Conservation (phyloP, 2,329 filamentous ascomycete genomes). For the Cercospora zeina region DNA sequence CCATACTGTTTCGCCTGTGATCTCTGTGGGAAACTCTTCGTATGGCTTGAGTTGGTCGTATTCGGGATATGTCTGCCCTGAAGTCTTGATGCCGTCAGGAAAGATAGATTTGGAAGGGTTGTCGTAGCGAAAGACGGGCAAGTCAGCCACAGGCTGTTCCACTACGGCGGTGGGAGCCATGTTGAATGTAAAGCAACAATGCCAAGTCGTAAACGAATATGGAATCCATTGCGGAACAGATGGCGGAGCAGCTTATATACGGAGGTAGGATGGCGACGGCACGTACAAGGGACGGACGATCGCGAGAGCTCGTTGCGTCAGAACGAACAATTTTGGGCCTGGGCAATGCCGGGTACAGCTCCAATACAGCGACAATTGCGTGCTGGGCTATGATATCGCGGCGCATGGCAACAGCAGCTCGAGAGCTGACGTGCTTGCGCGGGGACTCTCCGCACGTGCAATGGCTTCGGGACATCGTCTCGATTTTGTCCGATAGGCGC, state of each 20-base stretch:
- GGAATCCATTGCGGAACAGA: conserved; percentile 18
- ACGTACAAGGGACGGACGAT: conserved; percentile 19
- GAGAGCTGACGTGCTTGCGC: conserved; percentile 11
- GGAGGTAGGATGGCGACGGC: background rate
- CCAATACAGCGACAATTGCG: conserved; percentile 18
- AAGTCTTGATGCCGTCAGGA: conserved; percentile 66
- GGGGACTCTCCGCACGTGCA: background rate
- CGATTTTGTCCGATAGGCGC: conserved; percentile 6
- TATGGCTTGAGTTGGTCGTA: conserved; percentile 67
- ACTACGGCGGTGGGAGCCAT: conserved; percentile 31
- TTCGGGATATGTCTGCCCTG: conserved; percentile 71
- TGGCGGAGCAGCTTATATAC: conserved; percentile 25
- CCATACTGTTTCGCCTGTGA: conserved; percentile 74
- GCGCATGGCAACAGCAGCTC: conserved; percentile 17
- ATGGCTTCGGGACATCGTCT: conserved; percentile 9
- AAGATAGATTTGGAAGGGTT: conserved; percentile 54
- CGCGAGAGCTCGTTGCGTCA: conserved; percentile 25
- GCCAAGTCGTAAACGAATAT: conserved; percentile 24
- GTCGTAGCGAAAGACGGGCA: conserved; percentile 30
- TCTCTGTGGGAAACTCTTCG: conserved; percentile 67
- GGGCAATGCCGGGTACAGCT: conserved; percentile 17
- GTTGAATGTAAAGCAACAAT: conserved; percentile 20
- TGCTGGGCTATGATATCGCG: conserved; percentile 9
- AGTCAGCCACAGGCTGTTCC: conserved; percentile 24
- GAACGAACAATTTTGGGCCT: conserved; percentile 8